Evolutionary conservation across 2,329 filamentous ascomycete species (phyloP), one percentile per base, ranked within the genome.

Genomic region (Neofusicoccum cordaticola): DNA sequence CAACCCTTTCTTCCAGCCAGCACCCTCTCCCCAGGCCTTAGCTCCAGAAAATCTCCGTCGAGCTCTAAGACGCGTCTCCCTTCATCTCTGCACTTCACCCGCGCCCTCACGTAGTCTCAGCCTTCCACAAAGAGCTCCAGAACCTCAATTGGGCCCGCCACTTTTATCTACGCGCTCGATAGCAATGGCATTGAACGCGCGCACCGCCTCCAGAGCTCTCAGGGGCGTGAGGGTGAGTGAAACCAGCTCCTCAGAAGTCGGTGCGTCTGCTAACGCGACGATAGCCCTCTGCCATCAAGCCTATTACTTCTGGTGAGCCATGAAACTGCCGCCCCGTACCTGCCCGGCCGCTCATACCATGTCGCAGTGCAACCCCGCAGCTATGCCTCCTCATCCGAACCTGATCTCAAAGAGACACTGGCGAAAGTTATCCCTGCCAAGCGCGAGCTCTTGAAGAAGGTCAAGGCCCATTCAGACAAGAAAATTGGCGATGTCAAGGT

Each of bases 401-500:
- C 91, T 66, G 91, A 94, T 75, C 88, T 99, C 74, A 99, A 98
- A 81, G 84, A 91, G 61, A 92, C 92, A 13, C 87, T 99, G 70
- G 90, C 88, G 73, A 87, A 88, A 70, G 86, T 88, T 66, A 96
- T 99, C 71, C 95, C 95, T 39, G 92, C 88, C 67, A 98, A 98
- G 83, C 88, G 93, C 61, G 94, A 97, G 78, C 88, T 97, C 19
- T 82, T 98, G 72, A 95, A 97, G 81, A 91, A 93, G 79, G 91
- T 98, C 81, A 98, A 97, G 83, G 86, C 89, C 65, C 88, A 94
- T 77, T 85, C 87, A 61, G 86, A 89, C 73, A 95, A 93, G 79
- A 88, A 89, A 66, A 89, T 98, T 72, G 94, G 94, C 65, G 91
- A 97, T 73, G 88, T 98, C 79, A 97, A 94, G 84, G 87, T 98